Percentiles rank a stretch among this genome's conserved stretches.
These are phyloP conservation scores for Chiua virens DNA, from an alignment of 768 basidiomycete genomes.

Conservation along the genomic window DNA sequence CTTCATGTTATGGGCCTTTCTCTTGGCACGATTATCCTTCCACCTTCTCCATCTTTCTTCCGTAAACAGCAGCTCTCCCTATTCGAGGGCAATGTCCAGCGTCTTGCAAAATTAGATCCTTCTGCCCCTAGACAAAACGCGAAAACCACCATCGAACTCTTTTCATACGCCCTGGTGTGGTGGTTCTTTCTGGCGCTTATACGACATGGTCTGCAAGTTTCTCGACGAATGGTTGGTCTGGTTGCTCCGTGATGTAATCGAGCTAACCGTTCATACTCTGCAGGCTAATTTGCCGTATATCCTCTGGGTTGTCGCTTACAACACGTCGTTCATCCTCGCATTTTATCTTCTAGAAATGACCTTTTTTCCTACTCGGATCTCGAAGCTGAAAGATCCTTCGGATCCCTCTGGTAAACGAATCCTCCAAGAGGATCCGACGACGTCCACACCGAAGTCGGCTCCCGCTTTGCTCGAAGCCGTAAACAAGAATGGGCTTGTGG, in stretches of 20 bases:
- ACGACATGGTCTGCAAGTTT: constrained; percentile 44
- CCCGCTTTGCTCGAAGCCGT: constrained; percentile 72
- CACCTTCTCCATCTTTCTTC: constrained; percentile 74
- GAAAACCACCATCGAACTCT: constrained; percentile 75
- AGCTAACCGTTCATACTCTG: background rate
- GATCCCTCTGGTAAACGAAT: constrained; percentile 26
- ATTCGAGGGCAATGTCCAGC: constrained; percentile 5
- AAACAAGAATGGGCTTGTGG: constrained; percentile 73
- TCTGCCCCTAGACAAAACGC: constrained; percentile 55
- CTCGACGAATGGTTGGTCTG: constrained; percentile 58
- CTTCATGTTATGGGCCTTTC: constrained; percentile 87
- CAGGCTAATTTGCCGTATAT: constrained; percentile 90
- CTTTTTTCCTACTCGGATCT: constrained; percentile 54
- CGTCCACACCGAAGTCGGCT: constrained; percentile 25
- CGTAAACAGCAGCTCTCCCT: constrained; percentile 44
- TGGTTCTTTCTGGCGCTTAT: constrained; percentile 58
- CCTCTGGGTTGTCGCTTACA: constrained; percentile 87
- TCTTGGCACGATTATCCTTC: constrained; percentile 76
- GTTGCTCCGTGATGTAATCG: background rate
- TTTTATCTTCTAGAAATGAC: constrained; percentile 76
- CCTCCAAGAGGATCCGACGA: constrained; percentile 23
- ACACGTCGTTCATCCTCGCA: constrained; percentile 77
- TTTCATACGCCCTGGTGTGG: constrained; percentile 76
- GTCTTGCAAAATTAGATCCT: constrained; percentile 6
- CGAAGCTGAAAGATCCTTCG: constrained; percentile 23